Base-by-base conservation (phyloP, 345 rosid genomes). In the rapeseed (Brassica napus) region DNA sequence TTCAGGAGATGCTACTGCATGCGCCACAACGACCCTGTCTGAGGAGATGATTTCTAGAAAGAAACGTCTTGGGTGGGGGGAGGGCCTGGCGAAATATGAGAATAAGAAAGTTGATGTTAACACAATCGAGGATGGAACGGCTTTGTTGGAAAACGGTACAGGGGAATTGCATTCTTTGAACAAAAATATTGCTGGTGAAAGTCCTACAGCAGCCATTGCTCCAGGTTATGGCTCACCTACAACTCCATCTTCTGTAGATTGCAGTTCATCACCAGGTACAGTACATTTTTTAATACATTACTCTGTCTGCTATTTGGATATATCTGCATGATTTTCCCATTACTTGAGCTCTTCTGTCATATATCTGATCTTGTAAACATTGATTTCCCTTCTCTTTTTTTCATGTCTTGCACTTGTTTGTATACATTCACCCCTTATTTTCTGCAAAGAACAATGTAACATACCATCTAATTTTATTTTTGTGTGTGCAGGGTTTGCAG, bases 1-100 rank as follows among this genome's bases (percentile, higher is more conserved):
- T 60, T 83, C 93, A 5, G 90, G 87, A 44, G 92, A 93, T 74
- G 94, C 86, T 77, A 88, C 86, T 79, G 81, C 86, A 7, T 86
- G 84, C 80, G 84, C 77, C 75, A 84, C 84, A 65, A 84, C 93
- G 68, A 79, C 79, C 47, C 83, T 83, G 60, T 68, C 80, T 21
- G 97, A 89, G 60, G 98, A 89, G 77, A 86, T 75, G 55, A 71
- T 72, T 61, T 83, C 93, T 24, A 89, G 92, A 79, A 96, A 96
- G 86, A 96, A 96, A 77, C 92, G 99, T 69, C 94, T 96, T 10
- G 88, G 88, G 35, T 96, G 98, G 98, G 99, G 99, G 34, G 97
- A 96, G 77, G 99, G 99, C 30, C 86, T 96, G 82, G 98, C 98
- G 2, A 93, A 93, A 80, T 96, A 88, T 75, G 99, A 96, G 85